Conservation (phyloP, 1,284 basidiomycete species). For the Amylostereum areolatum region DNA sequence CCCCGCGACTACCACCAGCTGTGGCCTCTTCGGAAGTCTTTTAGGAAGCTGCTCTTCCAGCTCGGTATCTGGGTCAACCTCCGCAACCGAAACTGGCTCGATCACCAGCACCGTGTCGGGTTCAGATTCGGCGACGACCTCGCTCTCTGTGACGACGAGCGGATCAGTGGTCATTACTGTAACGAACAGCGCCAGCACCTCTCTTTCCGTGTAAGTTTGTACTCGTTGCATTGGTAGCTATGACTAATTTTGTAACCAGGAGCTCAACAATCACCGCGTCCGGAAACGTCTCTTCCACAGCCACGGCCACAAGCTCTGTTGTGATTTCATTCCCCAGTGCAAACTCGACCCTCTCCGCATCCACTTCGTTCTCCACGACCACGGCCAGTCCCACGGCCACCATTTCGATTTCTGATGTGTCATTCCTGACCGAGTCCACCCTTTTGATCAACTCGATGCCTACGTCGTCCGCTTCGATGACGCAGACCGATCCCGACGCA, state of each 20-base stretch:
- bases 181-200: neutral
- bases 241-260: neutral
- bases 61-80: neutral
- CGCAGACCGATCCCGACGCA: conserved; percentile 44
- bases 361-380: conserved; percentile 8
- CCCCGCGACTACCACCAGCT: conserved; percentile 10
- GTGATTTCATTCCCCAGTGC: conserved; percentile 12
- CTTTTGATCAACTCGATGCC: conserved; percentile 41
- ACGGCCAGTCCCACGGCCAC: conserved; percentile 19
- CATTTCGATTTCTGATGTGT: conserved; percentile 20
- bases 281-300: neutral
- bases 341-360: conserved; percentile 3
- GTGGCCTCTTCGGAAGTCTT: neutral
- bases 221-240: no score
- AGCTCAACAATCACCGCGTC: neutral
- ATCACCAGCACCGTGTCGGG: neutral
- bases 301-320: neutral
- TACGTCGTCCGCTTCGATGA: conserved; percentile 16
- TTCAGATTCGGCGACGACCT: conserved; percentile 3
- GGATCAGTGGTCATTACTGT: neutral
- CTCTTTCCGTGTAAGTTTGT: neutral
- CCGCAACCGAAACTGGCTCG: neutral
- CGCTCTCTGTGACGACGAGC: neutral
- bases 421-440: conserved; percentile 34
- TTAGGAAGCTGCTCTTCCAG: neutral